Evolutionary conservation across 208 protist species (phyloP).

Genomic region (Acanthamoeba quina): DNA sequence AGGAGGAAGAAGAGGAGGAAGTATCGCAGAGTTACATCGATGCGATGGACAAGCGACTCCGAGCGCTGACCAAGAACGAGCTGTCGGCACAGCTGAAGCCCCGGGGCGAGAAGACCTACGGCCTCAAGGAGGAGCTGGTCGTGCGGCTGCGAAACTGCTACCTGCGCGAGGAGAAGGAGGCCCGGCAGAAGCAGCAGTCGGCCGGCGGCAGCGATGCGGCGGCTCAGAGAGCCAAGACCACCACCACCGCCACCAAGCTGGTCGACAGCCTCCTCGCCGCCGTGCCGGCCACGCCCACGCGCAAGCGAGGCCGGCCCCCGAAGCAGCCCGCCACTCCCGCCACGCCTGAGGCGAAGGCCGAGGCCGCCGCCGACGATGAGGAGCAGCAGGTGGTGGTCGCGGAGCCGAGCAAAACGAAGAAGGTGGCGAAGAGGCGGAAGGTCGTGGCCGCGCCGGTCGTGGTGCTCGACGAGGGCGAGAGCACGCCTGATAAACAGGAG

Average conservation of each 20-base stretch:
- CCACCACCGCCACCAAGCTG: background rate
- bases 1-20: background rate
- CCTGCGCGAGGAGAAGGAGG: constrained; percentile 8
- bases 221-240: background rate
- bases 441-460: background rate
- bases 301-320: background rate
- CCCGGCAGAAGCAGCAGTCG: background rate
- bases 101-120: constrained; percentile 12
- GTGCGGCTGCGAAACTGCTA: background rate
- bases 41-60: constrained; percentile 5
- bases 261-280: background rate
- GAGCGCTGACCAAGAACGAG: constrained; percentile 23
- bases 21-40: constrained; percentile 3
- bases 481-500: background rate
- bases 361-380: background rate
- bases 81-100: background rate
- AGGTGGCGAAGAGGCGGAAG: background rate
- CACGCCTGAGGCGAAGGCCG: background rate
- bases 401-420: background rate
- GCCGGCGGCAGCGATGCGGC: background rate
- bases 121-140: constrained; percentile 43
- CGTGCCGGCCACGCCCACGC: background rate
- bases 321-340: background rate
- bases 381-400: background rate
- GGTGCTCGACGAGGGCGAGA: background rate